These are phyloP conservation scores for Earliella scabrosa DNA, from an alignment of 1,284 basidiomycete species.

Conservation along the genomic window DNA sequence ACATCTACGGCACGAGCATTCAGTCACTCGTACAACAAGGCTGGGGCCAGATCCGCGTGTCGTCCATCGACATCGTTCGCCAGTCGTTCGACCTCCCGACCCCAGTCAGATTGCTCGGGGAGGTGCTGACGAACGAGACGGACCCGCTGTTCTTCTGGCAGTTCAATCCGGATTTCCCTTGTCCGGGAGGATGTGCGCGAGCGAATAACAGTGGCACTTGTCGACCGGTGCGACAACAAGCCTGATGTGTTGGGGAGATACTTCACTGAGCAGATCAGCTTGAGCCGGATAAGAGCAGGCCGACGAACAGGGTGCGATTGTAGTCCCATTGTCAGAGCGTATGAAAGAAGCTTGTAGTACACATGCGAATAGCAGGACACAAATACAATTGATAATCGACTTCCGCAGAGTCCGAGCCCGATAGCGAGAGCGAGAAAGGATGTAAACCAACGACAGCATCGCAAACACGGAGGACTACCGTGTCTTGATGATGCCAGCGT, in stretches of 20 bases:
- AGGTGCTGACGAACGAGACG: slow-evolving; percentile 19
- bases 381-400: slow-evolving; percentile 28
- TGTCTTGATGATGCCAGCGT: no score
- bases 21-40: slow-evolving; percentile 16
- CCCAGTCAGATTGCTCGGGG: slow-evolving; percentile 6
- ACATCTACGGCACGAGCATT: slow-evolving; percentile 23
- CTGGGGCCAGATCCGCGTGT: slow-evolving; percentile 21
- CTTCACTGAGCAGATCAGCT: no score
- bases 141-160: slow-evolving; percentile 23
- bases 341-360: slow-evolving; percentile 16
- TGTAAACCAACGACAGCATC: no score
- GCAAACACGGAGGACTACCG: no score
- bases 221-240: not conserved
- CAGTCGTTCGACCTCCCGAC: slow-evolving; percentile 19
- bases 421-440: slow-evolving; percentile 10
- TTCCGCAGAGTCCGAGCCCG: slow-evolving; percentile 22
- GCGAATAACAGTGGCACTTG: not conserved
- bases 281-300: no score
- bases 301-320: no score
- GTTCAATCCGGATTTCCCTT: slow-evolving; percentile 15
- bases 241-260: not conserved
- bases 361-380: slow-evolving; percentile 19
- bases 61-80: slow-evolving; percentile 16
- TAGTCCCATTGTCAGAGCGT: not conserved
- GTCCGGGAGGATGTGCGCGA: slow-evolving; percentile 16